These are phyloP conservation scores for Leccinum fibrillosum DNA, from an alignment of 768 basidiomycete genomes.

Conservation along the genomic window DNA sequence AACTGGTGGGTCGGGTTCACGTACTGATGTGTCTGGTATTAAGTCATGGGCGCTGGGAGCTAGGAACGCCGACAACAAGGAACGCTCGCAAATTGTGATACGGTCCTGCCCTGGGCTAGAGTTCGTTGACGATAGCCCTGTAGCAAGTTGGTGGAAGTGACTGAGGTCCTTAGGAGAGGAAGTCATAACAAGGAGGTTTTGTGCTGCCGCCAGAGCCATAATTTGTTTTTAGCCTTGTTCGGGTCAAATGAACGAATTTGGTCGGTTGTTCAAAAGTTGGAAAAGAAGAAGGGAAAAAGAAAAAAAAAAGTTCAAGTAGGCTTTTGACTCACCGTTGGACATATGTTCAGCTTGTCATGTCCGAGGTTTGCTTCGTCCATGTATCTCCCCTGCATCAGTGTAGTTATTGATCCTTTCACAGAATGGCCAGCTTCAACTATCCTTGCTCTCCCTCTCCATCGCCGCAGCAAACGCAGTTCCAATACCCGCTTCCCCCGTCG, in stretches of 20 bases:
- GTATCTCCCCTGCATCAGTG: too few relatives aligned
- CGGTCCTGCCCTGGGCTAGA: neutral
- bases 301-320: neutral
- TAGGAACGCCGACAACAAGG: neutral
- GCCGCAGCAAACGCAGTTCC: slow-evolving; percentile 53
- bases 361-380: slow-evolving; percentile 14
- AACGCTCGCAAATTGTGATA: neutral
- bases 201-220: neutral
- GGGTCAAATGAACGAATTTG: slow-evolving; percentile 22
- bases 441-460: slow-evolving; percentile 67
- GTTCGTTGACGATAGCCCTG: neutral
- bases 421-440: slow-evolving; percentile 27
- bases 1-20: neutral
- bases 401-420: neutral
- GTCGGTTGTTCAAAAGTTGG: slow-evolving; percentile 17
- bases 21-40: neutral
- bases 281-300: neutral
- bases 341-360: slow-evolving; percentile 19
- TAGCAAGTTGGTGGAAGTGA: neutral
- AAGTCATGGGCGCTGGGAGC: neutral
- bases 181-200: neutral
- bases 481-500: slow-evolving; percentile 35
- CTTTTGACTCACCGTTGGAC: neutral
- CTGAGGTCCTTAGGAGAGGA: neutral
- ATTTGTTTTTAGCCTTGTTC: slow-evolving; percentile 5